Base-by-base conservation (phyloP, 176 grass and related monocot species). In the Oryza punctata region DNA sequence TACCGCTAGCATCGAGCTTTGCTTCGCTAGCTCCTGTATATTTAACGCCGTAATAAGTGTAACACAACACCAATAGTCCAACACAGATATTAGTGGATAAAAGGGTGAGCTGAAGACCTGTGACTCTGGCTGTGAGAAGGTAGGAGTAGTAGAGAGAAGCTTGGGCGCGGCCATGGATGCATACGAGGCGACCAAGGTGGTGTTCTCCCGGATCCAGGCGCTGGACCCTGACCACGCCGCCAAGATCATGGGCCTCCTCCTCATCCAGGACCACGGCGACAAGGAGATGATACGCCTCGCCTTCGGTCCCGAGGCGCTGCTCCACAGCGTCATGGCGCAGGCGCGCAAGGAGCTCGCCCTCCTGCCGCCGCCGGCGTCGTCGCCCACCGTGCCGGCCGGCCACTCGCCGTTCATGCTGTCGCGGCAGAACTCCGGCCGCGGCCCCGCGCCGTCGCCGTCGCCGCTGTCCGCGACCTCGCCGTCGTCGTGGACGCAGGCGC, bases 281-380 rank as follows among this genome's bases (percentile, higher is more conserved):
- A 92, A 97, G 83, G 95, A 94, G 90, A 94, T 97, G 95, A 97
- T 97, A 66, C 95, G 95, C 40, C 80, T 97, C 40, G 92, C 95
- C 77, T 97, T 97, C 75, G 92, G 92, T 54, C 95, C 95, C 2
- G 95, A 97, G 77, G 70, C 88, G 12, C 90, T 94, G 32, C 92
- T 98, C 19, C 90, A 93, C n/a, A 88, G 86, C 13, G 86, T 98
- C 75, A 83, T 98, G 63, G 40, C 89, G 46, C 91, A 91, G 80
- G 95, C 95, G n/a, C 81, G 90, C 29, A 92, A 91, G 72, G 95
- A 97, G 10, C 86, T 97, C 27, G 92, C 88, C 12, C 70, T 97
- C 10, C 64, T 66, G 19, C 82, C 59, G 40, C 27, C 80, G 19
- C 85, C 91, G 29, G 87, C 80, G 19, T 89, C 91, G 29, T 89